Evolutionary conservation across 108 stramenopile genomes (phyloP).

Genomic region (Pseudonitzschia delicatissima): DNA sequence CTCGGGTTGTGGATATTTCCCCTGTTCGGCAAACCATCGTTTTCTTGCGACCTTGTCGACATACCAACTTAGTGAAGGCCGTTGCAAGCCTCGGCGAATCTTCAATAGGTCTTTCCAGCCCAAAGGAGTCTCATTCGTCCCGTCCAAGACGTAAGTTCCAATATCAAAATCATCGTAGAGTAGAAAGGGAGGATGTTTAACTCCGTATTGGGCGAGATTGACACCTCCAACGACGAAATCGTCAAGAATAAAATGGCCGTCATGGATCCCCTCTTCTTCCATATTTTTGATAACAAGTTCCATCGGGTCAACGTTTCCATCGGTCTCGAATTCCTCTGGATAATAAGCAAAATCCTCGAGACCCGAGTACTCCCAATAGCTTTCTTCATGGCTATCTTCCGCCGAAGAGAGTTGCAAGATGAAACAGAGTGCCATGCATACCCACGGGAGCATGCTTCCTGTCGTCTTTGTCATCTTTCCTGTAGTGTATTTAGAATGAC

Average conservation of each 20-base stretch:
- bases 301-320: background rate
- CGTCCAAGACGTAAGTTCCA: constrained; percentile 3
- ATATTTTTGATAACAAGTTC: background rate
- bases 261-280: background rate
- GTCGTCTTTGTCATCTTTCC: background rate
- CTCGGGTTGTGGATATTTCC: background rate
- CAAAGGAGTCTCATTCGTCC: background rate
- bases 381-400: background rate
- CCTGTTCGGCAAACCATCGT: constrained; percentile 8
- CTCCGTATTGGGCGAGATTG: constrained; percentile 15
- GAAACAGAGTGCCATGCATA: no score
- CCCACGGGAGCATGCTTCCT: no score
- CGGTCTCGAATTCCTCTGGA: constrained; percentile 6
- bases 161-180: constrained; percentile 26
- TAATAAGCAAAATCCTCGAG: constrained; percentile 11
- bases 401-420: no score
- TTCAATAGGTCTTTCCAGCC: constrained; percentile 17
- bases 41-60: constrained; percentile 28
- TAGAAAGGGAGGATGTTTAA: background rate
- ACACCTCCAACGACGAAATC: constrained; percentile 24
- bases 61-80: constrained; percentile 11
- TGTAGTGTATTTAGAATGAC: background rate
- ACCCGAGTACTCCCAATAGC: constrained; percentile 7
- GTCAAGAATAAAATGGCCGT: background rate
- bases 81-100: background rate